These are phyloP conservation scores for Chaetomiaceae sp. DNA, from an alignment of 2,329 filamentous ascomycete genomes.

Conservation along the genomic window DNA sequence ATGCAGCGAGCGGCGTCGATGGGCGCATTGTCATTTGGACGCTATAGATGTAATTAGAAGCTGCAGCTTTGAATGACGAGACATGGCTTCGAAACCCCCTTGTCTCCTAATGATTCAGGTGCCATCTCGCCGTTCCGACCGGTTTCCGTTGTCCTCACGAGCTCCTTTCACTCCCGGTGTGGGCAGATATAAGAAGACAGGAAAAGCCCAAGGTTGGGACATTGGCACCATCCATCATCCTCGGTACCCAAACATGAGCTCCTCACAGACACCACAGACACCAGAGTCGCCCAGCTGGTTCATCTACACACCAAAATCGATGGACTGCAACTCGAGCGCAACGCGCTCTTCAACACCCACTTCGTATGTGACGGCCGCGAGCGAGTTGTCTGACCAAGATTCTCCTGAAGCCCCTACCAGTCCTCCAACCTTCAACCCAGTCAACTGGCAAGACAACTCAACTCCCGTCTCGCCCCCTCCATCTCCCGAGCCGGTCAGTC, in stretches of 20 bases:
- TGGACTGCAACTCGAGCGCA: background rate
- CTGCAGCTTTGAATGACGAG: slow-evolving; percentile 7
- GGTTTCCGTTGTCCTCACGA: background rate
- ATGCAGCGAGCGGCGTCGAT: slow-evolving; percentile 72
- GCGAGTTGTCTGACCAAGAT: background rate
- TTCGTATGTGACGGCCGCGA: background rate
- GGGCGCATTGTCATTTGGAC: slow-evolving; percentile 78
- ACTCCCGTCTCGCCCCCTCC: too few species aligned
- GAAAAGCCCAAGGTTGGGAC: background rate
- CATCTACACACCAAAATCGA: background rate
- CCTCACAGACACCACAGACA: too few species aligned
- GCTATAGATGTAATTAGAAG: slow-evolving; percentile 41
- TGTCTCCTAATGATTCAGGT: slow-evolving; percentile 3
- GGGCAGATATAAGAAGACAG: background rate
- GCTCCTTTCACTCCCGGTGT: background rate
- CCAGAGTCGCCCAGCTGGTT: background rate
- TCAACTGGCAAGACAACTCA: background rate
- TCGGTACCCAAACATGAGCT: background rate
- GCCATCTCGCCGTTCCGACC: slow-evolving; percentile 9
- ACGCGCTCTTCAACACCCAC: too few species aligned
- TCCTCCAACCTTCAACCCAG: background rate
- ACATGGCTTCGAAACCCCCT: slow-evolving; percentile 15
- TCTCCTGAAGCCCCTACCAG: background rate
- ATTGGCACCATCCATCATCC: background rate
- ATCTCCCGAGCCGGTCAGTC: too few species aligned